phyloP scores from a whole-genome alignment of 2,329 filamentous ascomycete species.

The Cladophialophora bantiana region DNA sequence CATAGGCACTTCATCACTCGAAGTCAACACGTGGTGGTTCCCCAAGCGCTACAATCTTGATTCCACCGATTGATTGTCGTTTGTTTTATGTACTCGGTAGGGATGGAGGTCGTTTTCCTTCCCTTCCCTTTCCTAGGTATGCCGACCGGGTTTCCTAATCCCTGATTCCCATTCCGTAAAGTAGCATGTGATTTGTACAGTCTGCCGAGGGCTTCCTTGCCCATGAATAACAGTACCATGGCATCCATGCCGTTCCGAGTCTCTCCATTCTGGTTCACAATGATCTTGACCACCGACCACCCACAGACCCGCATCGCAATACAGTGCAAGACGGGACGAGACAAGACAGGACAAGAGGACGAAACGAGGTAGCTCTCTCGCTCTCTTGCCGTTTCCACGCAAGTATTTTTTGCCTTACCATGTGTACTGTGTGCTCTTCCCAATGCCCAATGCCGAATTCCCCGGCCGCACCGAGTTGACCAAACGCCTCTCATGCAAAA shows the following conservation, averaged over 20 bases:
- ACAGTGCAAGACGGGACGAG: not conserved
- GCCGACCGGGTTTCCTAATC: not conserved
- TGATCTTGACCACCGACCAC: not conserved
- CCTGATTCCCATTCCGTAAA: not conserved
- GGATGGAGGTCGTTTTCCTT: too few species aligned
- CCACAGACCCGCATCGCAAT: not conserved
- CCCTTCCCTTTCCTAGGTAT: not conserved
- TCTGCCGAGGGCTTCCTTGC: too few species aligned
- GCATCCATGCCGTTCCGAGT: not conserved
- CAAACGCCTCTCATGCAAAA: slow-evolving; percentile 19
- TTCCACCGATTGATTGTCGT: too few species aligned
- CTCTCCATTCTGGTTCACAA: not conserved
- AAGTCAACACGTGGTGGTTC: too few species aligned
- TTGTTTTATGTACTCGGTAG: too few species aligned
- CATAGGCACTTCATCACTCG: too few species aligned
- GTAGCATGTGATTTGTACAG: too few species aligned
- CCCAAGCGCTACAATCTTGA: too few species aligned
- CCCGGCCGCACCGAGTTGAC: not conserved
- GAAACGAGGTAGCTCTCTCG: not conserved
- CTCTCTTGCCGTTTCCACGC: not conserved
- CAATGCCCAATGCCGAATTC: not conserved
- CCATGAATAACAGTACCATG: not conserved
- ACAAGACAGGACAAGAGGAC: not conserved
- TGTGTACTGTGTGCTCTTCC: not conserved
- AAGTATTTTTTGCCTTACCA: not conserved